Evolutionary conservation across 768 basidiomycete genomes (phyloP), one percentile per base, ranked within the genome.

Genomic region (Suillus weaverae): DNA sequence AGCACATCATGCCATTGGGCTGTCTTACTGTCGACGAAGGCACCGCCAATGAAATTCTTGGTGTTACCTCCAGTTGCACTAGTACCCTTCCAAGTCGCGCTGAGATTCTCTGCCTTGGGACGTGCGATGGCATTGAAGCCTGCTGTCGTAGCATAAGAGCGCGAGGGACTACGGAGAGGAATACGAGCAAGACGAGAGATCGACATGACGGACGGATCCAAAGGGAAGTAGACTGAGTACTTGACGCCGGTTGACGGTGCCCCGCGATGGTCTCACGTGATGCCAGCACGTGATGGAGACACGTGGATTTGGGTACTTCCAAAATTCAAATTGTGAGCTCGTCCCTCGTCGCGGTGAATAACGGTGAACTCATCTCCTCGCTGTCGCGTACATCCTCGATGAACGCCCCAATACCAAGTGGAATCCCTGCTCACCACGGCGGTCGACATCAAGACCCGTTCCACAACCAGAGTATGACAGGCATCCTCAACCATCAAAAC

Each of bases 41-140:
- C 84, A 10, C 96, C 97, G 14, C 87, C 91, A 64, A 98, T 92
- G 77, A 90, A 95, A 76, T 95, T 95, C 85, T 92, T 95, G 63
- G 95, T 95, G 66, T 83, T 88, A 35, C 86, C 90, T n/a, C 96
- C 96, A 14, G 86, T 85, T 30, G 90, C 89, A 64, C 84, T 91
- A 3, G 96, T 96, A 48, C 96, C 96, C 68, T 89, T 88, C 94
- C 94, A 98, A 36, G 87, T 83, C 16, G 83, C 76, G 20, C 90
- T 90, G 22, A 95, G 79, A 62, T 83, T 82, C 68, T 92, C 87
- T 1, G 92, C 92, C 67, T 84, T 86, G 32, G 84, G 74, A 22
- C 84, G 81, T 26, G 88, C 89, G 13, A 81, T 67, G 16, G 85
- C 77, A 67, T 81, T 85, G 62, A 94, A 77, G 3, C 85, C 81